Percentiles rank a stretch among this genome's conserved stretches.
These are phyloP conservation scores for Backusella australiensis DNA, from an alignment of 192 early-diverging fungal genomes.

Conservation along the genomic window DNA sequence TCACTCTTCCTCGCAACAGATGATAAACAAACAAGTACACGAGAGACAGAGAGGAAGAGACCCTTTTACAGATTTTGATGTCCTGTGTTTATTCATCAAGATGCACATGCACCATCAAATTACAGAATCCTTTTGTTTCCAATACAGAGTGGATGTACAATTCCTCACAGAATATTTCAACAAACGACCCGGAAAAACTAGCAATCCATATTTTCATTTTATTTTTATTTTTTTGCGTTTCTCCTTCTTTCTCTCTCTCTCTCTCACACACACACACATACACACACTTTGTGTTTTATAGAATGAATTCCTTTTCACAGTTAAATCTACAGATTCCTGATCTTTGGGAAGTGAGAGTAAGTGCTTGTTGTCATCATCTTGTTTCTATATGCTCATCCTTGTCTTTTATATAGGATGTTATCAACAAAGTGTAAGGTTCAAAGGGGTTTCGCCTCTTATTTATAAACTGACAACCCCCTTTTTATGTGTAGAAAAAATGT, in stretches of 20 bases:
- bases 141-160: no score
- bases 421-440: constrained; percentile 38
- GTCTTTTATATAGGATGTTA: constrained; percentile 34
- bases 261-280: no score
- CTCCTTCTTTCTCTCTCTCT: no score
- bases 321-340: constrained; percentile 32
- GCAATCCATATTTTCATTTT: no score
- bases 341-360: constrained; percentile 42
- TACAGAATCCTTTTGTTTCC: no score
- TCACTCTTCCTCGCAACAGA: neutral
- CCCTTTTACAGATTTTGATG: neutral
- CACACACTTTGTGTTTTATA: neutral
- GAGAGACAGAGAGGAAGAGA: neutral
- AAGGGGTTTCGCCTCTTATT: no score
- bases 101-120: neutral
- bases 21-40: neutral
- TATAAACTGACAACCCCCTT: neutral
- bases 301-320: constrained; percentile 23
- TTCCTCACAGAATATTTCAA: neutral
- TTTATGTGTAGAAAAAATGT: constrained; percentile 62
- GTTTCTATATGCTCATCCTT: neutral
- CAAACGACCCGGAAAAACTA: neutral
- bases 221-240: neutral
- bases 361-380: neutral
- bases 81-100: neutral